Percentiles rank a stretch among this genome's conserved stretches.
These are phyloP conservation scores for Neurospora cerealis DNA, from an alignment of 495 filamentous ascomycete species.

Conservation along the genomic window DNA sequence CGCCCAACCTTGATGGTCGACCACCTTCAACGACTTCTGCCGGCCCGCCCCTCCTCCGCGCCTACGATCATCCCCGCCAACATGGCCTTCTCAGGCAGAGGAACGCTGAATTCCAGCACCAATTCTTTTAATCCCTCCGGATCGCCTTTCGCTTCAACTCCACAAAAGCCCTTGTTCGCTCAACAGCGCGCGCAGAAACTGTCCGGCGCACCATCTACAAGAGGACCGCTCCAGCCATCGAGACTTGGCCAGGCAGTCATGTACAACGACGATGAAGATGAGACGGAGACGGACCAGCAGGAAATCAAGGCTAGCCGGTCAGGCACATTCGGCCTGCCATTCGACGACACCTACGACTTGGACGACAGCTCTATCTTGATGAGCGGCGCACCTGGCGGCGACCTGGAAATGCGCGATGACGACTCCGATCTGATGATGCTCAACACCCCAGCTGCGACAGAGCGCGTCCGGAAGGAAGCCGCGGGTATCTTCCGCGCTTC, in stretches of 20 bases:
- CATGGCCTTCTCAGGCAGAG: conserved; percentile 49
- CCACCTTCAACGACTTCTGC: background rate
- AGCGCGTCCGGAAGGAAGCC: conserved; percentile 33
- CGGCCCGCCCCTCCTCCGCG: conserved; percentile 44
- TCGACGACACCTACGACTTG: conserved; percentile 23
- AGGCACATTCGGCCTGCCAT: conserved; percentile 26
- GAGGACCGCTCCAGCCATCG: conserved; percentile 23
- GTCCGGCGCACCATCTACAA: conserved; percentile 5
- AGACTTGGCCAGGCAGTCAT: conserved; percentile 25
- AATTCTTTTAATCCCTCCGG: conserved; percentile 34
- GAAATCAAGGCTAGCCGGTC: conserved; percentile 21
- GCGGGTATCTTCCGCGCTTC: conserved; percentile 36
- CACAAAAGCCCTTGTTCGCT: conserved; percentile 25
- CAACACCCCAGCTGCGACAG: conserved; percentile 36
- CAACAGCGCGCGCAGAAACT: conserved; percentile 26
- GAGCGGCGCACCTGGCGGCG: background rate
- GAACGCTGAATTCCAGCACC: conserved; percentile 31
- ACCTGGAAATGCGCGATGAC: conserved; percentile 15
- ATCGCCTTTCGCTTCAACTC: conserved; percentile 28
- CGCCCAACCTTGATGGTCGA: background rate
- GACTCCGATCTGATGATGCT: conserved; percentile 37
- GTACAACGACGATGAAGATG: conserved; percentile 20
- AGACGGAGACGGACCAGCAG: conserved; percentile 17
- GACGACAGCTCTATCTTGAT: conserved; percentile 25
- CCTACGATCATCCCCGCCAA: conserved; percentile 59